Percentiles rank a stretch among this genome's conserved stretches.
phyloP scores from a whole-genome alignment of 768 basidiomycete species.

The Collybiopsis confluens region DNA sequence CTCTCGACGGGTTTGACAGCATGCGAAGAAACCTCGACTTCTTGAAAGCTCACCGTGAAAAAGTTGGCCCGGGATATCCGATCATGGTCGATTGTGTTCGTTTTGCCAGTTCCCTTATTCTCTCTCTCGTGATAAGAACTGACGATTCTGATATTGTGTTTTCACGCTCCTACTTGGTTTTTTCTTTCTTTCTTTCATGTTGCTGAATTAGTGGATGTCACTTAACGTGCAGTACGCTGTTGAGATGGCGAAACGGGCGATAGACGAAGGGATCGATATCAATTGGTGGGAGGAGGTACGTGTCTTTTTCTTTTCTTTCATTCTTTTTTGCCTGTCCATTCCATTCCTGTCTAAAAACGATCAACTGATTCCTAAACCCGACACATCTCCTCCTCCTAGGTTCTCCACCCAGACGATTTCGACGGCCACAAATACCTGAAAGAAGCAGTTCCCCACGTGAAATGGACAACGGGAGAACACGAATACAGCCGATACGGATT shows the following conservation, averaged over 20 bases:
- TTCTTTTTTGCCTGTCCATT: background rate
- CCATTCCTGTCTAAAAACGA: too few species aligned
- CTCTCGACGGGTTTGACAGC: constrained; percentile 21
- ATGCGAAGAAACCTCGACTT: constrained; percentile 26
- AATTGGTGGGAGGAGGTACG: constrained; percentile 29
- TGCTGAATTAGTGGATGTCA: constrained; percentile 21
- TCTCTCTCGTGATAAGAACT: too few species aligned
- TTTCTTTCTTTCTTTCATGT: background rate
- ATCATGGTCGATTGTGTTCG: constrained; percentile 20
- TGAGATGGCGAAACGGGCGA: constrained; percentile 22
- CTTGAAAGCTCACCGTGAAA: constrained; percentile 22
- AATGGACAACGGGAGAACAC: constrained; percentile 28
- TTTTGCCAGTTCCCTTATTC: background rate
- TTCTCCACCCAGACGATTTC: constrained; percentile 24
- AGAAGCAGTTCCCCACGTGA: constrained; percentile 24
- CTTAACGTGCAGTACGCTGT: constrained; percentile 27
- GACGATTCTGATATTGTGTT: too few species aligned
- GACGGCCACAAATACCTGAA: constrained; percentile 24
- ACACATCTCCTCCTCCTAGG: background rate
- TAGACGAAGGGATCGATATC: constrained; percentile 23
- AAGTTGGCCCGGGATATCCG: constrained; percentile 24
- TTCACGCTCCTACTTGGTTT: too few species aligned
- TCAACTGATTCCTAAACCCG: too few species aligned
- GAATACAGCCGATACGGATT: constrained; percentile 29
- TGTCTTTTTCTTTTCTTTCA: background rate